phyloP scores from a whole-genome alignment of 768 basidiomycete species.

The Rhizopogon rudus region DNA sequence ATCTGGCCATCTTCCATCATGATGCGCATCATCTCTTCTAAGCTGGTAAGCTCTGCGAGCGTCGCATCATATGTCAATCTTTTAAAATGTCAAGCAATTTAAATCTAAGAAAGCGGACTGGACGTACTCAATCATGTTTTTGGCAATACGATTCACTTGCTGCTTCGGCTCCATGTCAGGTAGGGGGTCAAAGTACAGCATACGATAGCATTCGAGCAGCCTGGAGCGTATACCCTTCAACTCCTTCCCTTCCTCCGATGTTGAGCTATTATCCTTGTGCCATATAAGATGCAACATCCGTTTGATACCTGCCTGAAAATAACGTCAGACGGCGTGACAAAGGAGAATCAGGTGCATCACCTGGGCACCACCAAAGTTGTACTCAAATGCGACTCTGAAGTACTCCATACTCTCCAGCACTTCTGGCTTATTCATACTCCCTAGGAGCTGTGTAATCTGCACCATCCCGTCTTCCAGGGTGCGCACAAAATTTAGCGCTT shows the following conservation, averaged over 20 bases:
- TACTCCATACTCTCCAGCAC: constrained; percentile 87
- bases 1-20: constrained; percentile 91
- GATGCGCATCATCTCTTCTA: constrained; percentile 95
- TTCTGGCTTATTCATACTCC: constrained; percentile 81
- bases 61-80: constrained; percentile 92
- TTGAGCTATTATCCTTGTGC: constrained; percentile 85
- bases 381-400: constrained; percentile 78
- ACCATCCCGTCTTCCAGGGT: constrained; percentile 65
- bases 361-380: constrained; percentile 74
- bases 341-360: constrained; percentile 31
- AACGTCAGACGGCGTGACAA: constrained; percentile 3
- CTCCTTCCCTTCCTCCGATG: constrained; percentile 74
- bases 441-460: constrained; percentile 70
- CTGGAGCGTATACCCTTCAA: constrained; percentile 84
- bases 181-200: constrained; percentile 83
- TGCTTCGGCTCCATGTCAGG: constrained; percentile 72
- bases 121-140: constrained; percentile 93
- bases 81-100: background rate
- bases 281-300: constrained; percentile 97
- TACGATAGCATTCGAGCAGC: constrained; percentile 84
- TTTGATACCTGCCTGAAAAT: constrained; percentile 73
- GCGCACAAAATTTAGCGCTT: constrained; percentile 80
- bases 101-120: background rate
- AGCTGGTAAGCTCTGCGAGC: constrained; percentile 88
- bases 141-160: constrained; percentile 88